These are phyloP conservation scores for Gossypium sturtianum DNA, from an alignment of 345 rosid species.

Conservation along the genomic window DNA sequence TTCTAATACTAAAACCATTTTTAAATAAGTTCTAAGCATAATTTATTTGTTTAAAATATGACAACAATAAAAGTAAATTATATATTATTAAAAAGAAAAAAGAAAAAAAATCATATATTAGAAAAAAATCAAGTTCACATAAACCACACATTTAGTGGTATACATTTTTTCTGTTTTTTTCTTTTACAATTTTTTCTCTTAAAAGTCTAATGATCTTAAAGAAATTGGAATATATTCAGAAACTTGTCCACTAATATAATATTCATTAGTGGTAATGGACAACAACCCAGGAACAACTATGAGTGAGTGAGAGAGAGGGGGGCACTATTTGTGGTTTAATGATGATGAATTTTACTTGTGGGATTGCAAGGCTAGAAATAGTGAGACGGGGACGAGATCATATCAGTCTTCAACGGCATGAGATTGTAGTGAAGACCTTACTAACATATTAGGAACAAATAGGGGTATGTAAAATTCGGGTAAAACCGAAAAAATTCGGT, in stretches of 20 bases:
- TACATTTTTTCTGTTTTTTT: neutral
- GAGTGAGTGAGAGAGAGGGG: neutral
- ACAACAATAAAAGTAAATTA: neutral
- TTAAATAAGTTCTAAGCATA: neutral
- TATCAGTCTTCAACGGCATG: no score
- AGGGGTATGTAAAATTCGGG: no score
- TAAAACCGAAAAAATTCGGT: no score
- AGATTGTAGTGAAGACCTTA: no score
- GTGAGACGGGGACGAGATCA: slow-evolving; percentile 9
- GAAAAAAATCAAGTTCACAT: neutral
- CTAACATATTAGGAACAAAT: no score
- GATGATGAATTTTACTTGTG: slow-evolving; percentile 51
- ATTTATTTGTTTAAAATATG: neutral
- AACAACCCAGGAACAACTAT: neutral
- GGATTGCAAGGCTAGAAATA: slow-evolving; percentile 98
- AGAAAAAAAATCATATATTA: neutral
- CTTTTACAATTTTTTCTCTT: neutral
- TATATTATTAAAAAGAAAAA: neutral
- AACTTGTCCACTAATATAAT: slow-evolving; percentile 4
- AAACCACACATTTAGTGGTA: neutral
- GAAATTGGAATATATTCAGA: slow-evolving; percentile 18
- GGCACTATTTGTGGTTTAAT: neutral
- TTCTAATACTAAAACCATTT: neutral
- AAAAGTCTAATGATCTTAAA: slow-evolving; percentile 14
- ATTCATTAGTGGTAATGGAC: no score